Evolutionary conservation across 805 yeast genomes (phyloP), one percentile per base, ranked within the genome.

Genomic region (Suhomyces xylopsoci): DNA sequence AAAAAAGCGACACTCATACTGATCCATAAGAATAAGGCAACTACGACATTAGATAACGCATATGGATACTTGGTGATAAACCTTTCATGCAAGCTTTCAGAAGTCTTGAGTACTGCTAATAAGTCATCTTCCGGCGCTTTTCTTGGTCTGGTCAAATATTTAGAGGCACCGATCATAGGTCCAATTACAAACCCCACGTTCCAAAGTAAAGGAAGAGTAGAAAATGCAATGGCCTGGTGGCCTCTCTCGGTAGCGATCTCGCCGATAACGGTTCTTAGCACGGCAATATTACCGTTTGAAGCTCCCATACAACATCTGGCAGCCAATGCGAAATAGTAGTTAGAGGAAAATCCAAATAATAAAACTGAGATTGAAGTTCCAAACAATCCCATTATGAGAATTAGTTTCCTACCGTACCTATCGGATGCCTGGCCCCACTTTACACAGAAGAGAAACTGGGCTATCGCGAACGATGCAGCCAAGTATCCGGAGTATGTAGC

Each of bases 221-320:
- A 76, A 59, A 84, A 83, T 1, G 88, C 88, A 7, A 82, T 51
- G 8, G 87, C 85, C 62, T 84, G 87, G 61, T 84, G 88, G 34
- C 73, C 70, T 49, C 81, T 71, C 52, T 83, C 80, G 5, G 68
- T 65, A 3, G 86, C 85, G 14, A 82, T 65, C 61, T 84, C 90
- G 2, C 88, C 89, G 45, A 84, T 71, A 47, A 77, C 67, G 0
- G 89, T 84, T 62, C 89, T 68, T 30, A 84, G 61, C n/a, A 84
- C 87, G 0, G 85, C 83, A 7, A 83, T 80, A 61, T 84, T 84
- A 6, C 88, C 90, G 61, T 84, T 84, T 42, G 84, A 65, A 2
- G 79, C 66, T 0, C 90, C 90, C 68, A 81, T 77, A 43, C 77
- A 55, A 19, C 78, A 70, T 59, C 88, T 70, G 8, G 88, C 81